Evolutionary conservation across 2,329 filamentous ascomycete species (phyloP).

Genomic region (Cercospora janseana): DNA sequence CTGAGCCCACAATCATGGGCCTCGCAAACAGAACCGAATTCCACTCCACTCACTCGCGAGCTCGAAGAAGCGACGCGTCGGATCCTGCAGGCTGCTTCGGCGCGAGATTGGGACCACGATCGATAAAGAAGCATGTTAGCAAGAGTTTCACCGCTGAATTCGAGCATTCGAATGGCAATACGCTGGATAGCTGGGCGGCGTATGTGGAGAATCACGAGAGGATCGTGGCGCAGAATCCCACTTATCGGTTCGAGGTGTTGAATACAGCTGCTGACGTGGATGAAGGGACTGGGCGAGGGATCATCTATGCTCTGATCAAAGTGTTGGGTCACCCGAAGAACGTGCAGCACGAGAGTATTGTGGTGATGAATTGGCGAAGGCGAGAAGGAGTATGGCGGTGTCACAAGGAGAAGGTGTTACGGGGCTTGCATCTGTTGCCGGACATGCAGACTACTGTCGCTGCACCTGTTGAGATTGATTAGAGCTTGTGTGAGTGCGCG

Average conservation of each 20-base stretch:
- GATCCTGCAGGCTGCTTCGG: slow-evolving; percentile 13
- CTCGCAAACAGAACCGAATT: slow-evolving; percentile 13
- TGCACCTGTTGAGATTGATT: too few species aligned
- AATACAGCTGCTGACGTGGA: slow-evolving; percentile 18
- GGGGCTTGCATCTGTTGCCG: slow-evolving; percentile 19
- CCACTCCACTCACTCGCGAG: slow-evolving; percentile 9
- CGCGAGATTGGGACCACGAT: slow-evolving; percentile 12
- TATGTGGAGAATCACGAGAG: slow-evolving; percentile 15
- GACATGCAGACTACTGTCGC: too few species aligned
- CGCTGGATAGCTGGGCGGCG: slow-evolving; percentile 15
- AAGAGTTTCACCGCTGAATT: slow-evolving; percentile 18
- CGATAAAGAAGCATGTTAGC: slow-evolving; percentile 8
- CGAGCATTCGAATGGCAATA: slow-evolving; percentile 13
- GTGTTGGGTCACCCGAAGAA: slow-evolving; percentile 17
- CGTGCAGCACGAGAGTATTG: slow-evolving; percentile 20
- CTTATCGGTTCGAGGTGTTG: slow-evolving; percentile 17
- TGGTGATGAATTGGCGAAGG: slow-evolving; percentile 19
- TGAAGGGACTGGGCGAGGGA: slow-evolving; percentile 16
- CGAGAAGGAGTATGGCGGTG: slow-evolving; percentile 15
- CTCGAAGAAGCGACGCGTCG: slow-evolving; percentile 10
- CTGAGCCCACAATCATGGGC: slow-evolving; percentile 20
- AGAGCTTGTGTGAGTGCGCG: too few species aligned
- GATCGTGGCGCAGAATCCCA: slow-evolving; percentile 13
- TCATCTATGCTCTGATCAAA: slow-evolving; percentile 15
- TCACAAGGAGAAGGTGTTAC: slow-evolving; percentile 18